phyloP scores from a whole-genome alignment of 2,329 filamentous ascomycete genomes.

The Huntiella omanensis region DNA sequence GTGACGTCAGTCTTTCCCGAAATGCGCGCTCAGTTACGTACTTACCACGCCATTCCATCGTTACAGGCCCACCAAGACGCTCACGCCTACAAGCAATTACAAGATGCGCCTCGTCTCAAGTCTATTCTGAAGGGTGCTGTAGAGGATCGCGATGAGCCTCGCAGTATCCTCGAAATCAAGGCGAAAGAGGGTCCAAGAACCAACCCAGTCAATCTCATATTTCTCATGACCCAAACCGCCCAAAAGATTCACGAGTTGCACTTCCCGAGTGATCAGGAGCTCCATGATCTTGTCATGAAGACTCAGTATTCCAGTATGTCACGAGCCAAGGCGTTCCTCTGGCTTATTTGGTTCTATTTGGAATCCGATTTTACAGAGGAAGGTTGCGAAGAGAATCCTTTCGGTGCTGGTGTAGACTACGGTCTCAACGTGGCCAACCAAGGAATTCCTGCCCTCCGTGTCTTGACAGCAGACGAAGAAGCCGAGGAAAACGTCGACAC shows the following conservation, averaged over 20 bases:
- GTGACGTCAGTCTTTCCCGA: constrained; percentile 69
- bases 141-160: constrained; percentile 72
- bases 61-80: constrained; percentile 88
- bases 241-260: constrained; percentile 85
- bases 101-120: constrained; percentile 88
- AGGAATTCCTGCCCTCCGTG: constrained; percentile 47
- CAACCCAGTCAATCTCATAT: constrained; percentile 93
- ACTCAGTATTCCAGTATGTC: constrained; percentile 64
- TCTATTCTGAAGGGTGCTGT: constrained; percentile 94
- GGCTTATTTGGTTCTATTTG: constrained; percentile 98
- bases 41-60: constrained; percentile 94
- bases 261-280: constrained; percentile 69
- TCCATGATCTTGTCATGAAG: constrained; percentile 93
- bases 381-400: constrained; percentile 77
- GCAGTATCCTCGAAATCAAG: constrained; percentile 68
- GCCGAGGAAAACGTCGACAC: constrained; percentile 57
- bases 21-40: constrained; percentile 93
- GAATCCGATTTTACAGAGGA: constrained; percentile 88
- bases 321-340: constrained; percentile 74
- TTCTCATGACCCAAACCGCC: constrained; percentile 77
- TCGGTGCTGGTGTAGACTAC: constrained; percentile 54
- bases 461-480: constrained; percentile 47
- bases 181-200: constrained; percentile 48
- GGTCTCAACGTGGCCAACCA: constrained; percentile 45
- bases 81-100: constrained; percentile 91